phyloP scores from a whole-genome alignment of 768 basidiomycete species.

The Sporobolomyces phaffii region DNA sequence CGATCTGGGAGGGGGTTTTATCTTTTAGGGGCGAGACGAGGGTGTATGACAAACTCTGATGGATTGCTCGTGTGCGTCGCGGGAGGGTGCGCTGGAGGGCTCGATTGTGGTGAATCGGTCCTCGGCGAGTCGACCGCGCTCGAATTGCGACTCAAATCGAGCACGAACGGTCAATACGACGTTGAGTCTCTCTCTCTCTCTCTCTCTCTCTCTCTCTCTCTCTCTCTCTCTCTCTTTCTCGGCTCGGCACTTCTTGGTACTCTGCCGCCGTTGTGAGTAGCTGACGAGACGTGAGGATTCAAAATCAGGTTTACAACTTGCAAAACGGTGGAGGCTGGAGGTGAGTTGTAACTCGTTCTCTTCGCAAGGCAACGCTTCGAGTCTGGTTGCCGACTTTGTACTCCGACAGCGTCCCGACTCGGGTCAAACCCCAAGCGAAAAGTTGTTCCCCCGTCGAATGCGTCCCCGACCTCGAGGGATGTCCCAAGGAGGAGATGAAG shows the following conservation, averaged over 20 bases:
- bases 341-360: background rate
- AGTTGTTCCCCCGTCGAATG: constrained; percentile 1
- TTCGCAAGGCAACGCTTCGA: too few species aligned
- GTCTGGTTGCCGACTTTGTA: too few species aligned
- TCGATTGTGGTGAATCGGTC: constrained; percentile 8
- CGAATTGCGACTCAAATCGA: constrained; percentile 1
- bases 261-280: too few species aligned
- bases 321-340: constrained; percentile 19
- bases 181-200: background rate
- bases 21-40: constrained; percentile 16
- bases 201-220: too few species aligned
- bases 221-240: too few species aligned
- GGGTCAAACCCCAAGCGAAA: background rate
- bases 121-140: background rate
- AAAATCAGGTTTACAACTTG: constrained; percentile 3
- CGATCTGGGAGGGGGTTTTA: too few species aligned
- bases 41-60: background rate
- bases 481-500: constrained; percentile 10
- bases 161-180: constrained; percentile 9
- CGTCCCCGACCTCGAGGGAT: constrained; percentile 7
- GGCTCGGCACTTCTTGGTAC: too few species aligned
- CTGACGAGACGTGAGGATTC: too few species aligned
- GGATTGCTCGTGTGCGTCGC: constrained; percentile 7
- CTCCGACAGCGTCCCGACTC: constrained; percentile 1
- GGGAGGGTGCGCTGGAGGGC: background rate